These are phyloP conservation scores for Diophrys appendiculata DNA, from an alignment of 73 alveolate genomes.

Conservation along the genomic window DNA sequence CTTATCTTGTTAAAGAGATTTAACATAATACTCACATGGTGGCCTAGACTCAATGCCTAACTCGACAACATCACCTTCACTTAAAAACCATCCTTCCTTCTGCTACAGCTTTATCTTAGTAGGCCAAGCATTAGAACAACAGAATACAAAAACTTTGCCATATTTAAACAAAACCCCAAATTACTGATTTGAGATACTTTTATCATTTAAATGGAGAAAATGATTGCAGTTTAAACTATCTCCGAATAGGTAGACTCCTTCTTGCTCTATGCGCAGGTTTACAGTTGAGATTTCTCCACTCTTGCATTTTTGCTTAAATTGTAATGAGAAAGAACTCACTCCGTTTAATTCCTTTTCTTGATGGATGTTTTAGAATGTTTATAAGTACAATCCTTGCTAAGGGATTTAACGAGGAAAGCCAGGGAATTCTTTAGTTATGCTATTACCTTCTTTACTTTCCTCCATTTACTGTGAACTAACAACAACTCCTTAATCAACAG, in stretches of 20 bases:
- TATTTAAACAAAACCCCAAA: neutral
- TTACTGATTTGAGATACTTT: neutral
- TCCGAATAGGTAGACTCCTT: neutral
- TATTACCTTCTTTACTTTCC: neutral
- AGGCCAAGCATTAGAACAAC: neutral
- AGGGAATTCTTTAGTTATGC: neutral
- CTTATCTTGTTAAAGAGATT: neutral
- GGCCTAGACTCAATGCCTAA: neutral
- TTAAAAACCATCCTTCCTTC: neutral
- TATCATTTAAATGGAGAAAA: neutral
- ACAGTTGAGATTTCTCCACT: neutral
- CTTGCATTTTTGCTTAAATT: no score
- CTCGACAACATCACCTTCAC: neutral
- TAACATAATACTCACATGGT: neutral
- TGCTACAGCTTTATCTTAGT: neutral
- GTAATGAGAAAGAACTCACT: neutral
- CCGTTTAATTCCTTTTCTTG: neutral
- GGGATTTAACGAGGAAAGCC: neutral
- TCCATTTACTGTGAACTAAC: neutral
- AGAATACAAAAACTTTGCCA: neutral
- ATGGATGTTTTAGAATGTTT: neutral
- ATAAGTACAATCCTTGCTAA: neutral
- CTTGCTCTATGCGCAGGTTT: neutral
- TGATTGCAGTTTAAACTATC: neutral
- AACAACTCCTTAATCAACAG: neutral